phyloP scores from a whole-genome alignment of 257 asterid species.

The Leptodermis oblonga region DNA sequence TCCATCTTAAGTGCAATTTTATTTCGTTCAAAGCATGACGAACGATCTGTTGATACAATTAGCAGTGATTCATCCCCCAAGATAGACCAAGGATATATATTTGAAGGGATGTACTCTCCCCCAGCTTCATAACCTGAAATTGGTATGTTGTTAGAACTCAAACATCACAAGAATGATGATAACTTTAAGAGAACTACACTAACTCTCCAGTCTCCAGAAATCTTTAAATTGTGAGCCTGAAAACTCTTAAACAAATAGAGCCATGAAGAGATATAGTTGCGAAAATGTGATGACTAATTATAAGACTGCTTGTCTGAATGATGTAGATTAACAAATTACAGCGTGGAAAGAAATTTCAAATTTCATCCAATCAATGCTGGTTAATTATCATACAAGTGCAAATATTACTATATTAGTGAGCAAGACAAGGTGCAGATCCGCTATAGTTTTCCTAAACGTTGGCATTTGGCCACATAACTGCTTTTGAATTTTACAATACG shows the following conservation, averaged over 20 bases:
- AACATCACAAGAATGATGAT: background rate
- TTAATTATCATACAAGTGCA: background rate
- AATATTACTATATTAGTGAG: too few relatives aligned
- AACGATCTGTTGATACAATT: constrained; percentile 70
- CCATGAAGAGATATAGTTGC: background rate
- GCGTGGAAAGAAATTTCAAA: background rate
- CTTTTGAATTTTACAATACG: background rate
- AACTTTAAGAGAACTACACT: background rate
- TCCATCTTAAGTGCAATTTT: constrained; percentile 76
- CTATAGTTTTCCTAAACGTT: background rate
- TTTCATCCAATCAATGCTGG: background rate
- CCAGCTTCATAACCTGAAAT: constrained; percentile 94
- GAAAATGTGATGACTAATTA: background rate
- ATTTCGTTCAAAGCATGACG: constrained; percentile 79
- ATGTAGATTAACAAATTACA: background rate
- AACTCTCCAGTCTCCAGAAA: background rate
- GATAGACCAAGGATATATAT: constrained; percentile 84
- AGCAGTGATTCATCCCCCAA: constrained; percentile 68
- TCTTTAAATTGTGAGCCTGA: background rate
- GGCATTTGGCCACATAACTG: background rate
- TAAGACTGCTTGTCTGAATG: background rate
- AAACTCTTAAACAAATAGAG: background rate
- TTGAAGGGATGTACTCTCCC: constrained; percentile 78
- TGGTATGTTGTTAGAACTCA: background rate
- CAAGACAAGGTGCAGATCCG: background rate